Evolutionary conservation across 2,329 filamentous ascomycete species (phyloP).

Genomic region (Pestalotiopsis sp.): DNA sequence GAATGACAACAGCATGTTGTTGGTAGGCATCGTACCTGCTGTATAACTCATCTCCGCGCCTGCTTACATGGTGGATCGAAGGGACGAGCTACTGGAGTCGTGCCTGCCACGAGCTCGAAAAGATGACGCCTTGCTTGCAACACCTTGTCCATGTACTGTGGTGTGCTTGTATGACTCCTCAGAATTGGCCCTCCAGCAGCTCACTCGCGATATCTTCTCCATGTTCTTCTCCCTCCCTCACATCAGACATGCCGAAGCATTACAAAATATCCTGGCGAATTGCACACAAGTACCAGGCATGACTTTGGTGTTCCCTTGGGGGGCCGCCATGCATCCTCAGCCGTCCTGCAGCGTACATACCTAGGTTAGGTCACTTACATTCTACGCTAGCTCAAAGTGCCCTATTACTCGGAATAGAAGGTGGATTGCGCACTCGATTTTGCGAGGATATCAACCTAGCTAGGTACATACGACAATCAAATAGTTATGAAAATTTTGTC

Average conservation of each 20-base stretch:
- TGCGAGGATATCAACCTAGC: neutral
- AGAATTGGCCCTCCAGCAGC: neutral
- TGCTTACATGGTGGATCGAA: neutral
- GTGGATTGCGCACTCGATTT: neutral
- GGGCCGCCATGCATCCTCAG: neutral
- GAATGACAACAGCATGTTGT: neutral
- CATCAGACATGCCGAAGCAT: too few relatives aligned
- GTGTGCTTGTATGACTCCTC: neutral
- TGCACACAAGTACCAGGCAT: too few relatives aligned
- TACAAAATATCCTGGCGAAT: too few relatives aligned
- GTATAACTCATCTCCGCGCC: neutral
- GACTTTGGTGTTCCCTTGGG: too few relatives aligned
- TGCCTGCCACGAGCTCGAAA: neutral
- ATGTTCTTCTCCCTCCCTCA: neutral
- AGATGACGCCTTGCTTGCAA: neutral
- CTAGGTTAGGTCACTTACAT: neutral
- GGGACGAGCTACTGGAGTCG: neutral
- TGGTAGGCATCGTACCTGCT: neutral
- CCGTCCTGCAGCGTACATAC: neutral
- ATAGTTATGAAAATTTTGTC: neutral
- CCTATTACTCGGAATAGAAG: constrained; percentile 2
- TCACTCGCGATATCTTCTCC: neutral
- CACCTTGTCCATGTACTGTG: neutral
- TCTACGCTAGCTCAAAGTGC: neutral
- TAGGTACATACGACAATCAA: neutral